Base-by-base conservation (phyloP, 177 flowering plant genomes). In the Telopea speciosissima region DNA sequence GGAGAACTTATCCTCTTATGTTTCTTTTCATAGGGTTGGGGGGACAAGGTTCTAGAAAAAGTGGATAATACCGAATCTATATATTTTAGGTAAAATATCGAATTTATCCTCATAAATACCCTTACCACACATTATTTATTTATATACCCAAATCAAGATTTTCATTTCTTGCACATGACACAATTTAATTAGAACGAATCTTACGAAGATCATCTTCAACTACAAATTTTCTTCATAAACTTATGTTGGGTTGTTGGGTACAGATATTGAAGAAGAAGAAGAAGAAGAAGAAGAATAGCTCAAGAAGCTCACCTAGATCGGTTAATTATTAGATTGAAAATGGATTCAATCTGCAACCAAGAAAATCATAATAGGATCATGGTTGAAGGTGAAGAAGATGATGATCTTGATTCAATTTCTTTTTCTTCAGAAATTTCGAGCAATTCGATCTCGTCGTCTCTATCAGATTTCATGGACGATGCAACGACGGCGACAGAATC, bases 391-490 rank as follows among this genome's bases (percentile, higher is more conserved):
- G 3, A 28, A 73, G 77, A 77, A 28, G 70, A 45, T 24, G 72
- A 69, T 68, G 66, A 69, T 75, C 60, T 70, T 68, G 79, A 70
- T 61, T 70, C 73, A 21, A 11, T 68, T 3, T 65, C 80, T 24
- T 79, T 81, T 36, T 73, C 70, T 6, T 78, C 82, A 19, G 73
- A 72, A 68, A 67, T 24, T 68, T 77, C 79, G 0, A 63, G 58
- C 65, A 59, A 26, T 31, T 67, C 71, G 5, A 36, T 58, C 8
- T 16, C 64, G 19, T 78, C 75, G 6, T 73, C 75, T 24, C 60
- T 63, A 23, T 74, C 77, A 0, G 84, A 82, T 67, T 68, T 74
- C 25, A 26, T 68, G n/a, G 85, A 83, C 14, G 82, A 83, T 61
- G 78, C 68, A 10, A 66, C 68, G 23, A 76, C 79, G 49, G 69